phyloP scores from a whole-genome alignment of 192 early-diverging fungal species.

The Coemansia sp. region DNA sequence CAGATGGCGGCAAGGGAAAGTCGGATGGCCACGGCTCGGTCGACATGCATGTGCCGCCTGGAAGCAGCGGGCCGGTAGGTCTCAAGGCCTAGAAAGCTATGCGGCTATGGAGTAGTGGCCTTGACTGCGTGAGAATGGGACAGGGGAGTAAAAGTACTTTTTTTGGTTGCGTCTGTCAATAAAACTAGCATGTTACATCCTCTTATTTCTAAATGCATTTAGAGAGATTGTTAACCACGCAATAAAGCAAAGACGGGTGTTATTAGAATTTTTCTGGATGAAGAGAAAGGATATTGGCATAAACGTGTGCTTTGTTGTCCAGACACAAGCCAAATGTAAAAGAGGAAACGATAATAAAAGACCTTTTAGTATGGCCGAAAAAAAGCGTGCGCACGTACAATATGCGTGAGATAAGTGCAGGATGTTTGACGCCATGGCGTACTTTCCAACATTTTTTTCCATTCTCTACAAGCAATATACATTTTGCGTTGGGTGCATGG shows the following conservation, averaged over 20 bases:
- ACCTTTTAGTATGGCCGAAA: background rate
- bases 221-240: too few species aligned
- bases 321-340: background rate
- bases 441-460: too few species aligned
- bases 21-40: conserved; percentile 17
- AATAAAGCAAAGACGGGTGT: too few species aligned
- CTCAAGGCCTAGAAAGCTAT: conserved; percentile 23
- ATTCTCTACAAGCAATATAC: too few species aligned
- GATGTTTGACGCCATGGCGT: too few species aligned
- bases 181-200: too few species aligned
- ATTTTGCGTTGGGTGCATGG: background rate
- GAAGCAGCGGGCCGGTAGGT: conserved; percentile 36
- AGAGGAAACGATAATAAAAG: background rate
- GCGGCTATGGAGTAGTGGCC: background rate
- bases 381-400: background rate
- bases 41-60: conserved; percentile 41
- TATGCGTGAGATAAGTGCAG: too few species aligned
- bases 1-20: background rate
- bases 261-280: too few species aligned
- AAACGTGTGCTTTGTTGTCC: too few species aligned
- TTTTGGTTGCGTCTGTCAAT: background rate
- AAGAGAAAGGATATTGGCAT: too few species aligned
- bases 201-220: too few species aligned
- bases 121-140: too few species aligned
- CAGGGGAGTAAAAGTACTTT: background rate